A percentile compares a stretch with the other conserved stretches of the same genome.
phyloP scores from a whole-genome alignment of 306 rosid species.

The Argentina anserina region DNA sequence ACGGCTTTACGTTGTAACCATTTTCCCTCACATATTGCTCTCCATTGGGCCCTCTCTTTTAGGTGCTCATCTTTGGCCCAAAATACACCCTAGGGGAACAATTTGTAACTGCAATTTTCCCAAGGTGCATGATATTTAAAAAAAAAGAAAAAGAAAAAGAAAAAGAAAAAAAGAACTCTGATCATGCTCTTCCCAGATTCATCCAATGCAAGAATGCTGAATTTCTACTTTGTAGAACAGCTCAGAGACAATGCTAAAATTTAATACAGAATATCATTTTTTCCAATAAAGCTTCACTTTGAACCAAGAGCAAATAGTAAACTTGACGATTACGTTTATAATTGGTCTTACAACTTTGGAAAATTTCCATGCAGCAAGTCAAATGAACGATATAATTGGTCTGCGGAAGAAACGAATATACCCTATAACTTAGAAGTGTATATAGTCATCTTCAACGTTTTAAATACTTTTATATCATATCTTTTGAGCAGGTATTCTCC shows the following conservation, averaged over 20 bases:
- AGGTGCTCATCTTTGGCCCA: neutral
- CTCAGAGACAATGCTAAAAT: neutral
- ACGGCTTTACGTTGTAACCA: too few species aligned
- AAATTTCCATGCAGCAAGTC: neutral
- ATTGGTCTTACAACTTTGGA: neutral
- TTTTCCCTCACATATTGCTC: too few species aligned
- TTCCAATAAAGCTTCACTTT: neutral
- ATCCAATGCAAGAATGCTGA: neutral
- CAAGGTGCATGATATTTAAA: neutral
- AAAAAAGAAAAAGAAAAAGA: too few species aligned
- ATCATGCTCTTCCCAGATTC: neutral
- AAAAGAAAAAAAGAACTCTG: too few species aligned
- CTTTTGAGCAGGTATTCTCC: neutral
- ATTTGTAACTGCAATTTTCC: too few species aligned
- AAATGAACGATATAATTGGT: neutral
- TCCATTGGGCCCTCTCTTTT: too few species aligned
- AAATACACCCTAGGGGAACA: neutral
- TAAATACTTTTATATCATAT: neutral
- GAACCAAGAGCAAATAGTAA: constrained; percentile 4
- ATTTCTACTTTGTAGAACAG: neutral
- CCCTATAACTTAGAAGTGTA: too few species aligned
- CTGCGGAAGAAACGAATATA: neutral
- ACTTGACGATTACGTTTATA: neutral
- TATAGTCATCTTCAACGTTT: neutral
- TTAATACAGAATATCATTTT: neutral